A percentile compares a stretch with the other conserved stretches of the same genome.
Conservation (phyloP, 2,329 filamentous ascomycete genomes). For the Penicillium corylophilum region DNA sequence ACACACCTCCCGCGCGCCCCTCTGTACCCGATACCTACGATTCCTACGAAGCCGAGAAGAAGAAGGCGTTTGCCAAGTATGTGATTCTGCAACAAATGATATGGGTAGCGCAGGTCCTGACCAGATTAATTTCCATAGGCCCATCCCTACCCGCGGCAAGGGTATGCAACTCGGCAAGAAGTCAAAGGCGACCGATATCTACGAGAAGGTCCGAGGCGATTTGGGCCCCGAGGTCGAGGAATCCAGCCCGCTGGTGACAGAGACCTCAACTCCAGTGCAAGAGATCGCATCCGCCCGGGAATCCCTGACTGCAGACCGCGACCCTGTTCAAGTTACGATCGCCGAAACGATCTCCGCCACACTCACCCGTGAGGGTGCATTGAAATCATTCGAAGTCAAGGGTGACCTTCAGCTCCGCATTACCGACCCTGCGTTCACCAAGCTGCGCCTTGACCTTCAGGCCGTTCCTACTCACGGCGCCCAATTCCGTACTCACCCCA, state of each 20-base stretch:
- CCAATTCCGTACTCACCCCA: conserved; percentile 93
- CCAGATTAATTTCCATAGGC: conserved; percentile 49
- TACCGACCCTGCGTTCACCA: conserved; percentile 81
- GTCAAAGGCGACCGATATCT: conserved; percentile 95
- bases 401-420: conserved; percentile 92
- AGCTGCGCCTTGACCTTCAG: conserved; percentile 80
- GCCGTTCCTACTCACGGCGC: conserved; percentile 77
- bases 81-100: conserved; percentile 26
- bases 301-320: conserved; percentile 70
- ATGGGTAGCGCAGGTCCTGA: conserved; percentile 5
- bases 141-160: conserved; percentile 74
- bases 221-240: conserved; percentile 84
- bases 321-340: conserved; percentile 84
- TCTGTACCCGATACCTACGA: conserved; percentile 81
- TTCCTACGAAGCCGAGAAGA: conserved; percentile 95
- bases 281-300: conserved; percentile 55
- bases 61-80: conserved; percentile 81
- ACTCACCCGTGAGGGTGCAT: conserved; percentile 79
- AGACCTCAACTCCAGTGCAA: conserved; percentile 53
- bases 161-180: conserved; percentile 99
- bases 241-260: conserved; percentile 64
- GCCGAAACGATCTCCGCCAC: conserved; percentile 88
- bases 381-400: conserved; percentile 84
- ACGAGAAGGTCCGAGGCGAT: conserved; percentile 89
- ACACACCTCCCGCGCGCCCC: conserved; percentile 75